Evolutionary conservation across 768 basidiomycete species (phyloP).

Genomic region (Phlebiopsis flavidoalba): DNA sequence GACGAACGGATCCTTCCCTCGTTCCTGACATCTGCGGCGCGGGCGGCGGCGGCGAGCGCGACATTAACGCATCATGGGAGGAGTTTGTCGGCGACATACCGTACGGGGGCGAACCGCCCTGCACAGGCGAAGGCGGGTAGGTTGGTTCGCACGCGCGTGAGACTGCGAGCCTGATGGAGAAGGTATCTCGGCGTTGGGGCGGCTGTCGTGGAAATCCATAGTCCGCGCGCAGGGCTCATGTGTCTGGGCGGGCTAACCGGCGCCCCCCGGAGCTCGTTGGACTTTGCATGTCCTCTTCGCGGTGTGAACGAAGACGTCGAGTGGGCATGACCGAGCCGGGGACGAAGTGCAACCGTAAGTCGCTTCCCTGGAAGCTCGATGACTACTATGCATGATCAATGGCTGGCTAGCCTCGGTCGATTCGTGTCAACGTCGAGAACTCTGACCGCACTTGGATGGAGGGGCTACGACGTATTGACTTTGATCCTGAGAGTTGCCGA

Average conservation of each 20-base stretch:
- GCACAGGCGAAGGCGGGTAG: slow-evolving; percentile 7
- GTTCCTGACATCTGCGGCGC: slow-evolving; percentile 18
- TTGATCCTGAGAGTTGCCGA: slow-evolving; percentile 32
- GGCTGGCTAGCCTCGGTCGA: slow-evolving; percentile 69
- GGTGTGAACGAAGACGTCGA: slow-evolving; percentile 7
- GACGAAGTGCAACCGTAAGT: slow-evolving; percentile 25
- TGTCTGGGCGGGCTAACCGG: slow-evolving; percentile 3
- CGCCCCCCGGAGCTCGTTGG: not conserved
- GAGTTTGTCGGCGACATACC: slow-evolving; percentile 4
- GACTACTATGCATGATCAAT: slow-evolving; percentile 88
- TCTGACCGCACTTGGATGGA: slow-evolving; percentile 93
- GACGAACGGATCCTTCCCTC: slow-evolving; percentile 64
- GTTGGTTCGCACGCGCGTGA: slow-evolving; percentile 4
- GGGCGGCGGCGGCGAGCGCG: slow-evolving; percentile 1
- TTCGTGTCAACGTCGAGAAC: slow-evolving; percentile 75
- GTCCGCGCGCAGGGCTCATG: slow-evolving; percentile 6
- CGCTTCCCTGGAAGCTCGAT: slow-evolving; percentile 88
- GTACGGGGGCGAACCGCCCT: slow-evolving; percentile 4
- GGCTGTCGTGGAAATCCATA: slow-evolving; percentile 1
- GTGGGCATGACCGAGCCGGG: slow-evolving; percentile 25
- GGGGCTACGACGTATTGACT: slow-evolving; percentile 82
- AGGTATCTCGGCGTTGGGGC: not conserved
- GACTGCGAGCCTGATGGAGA: slow-evolving; percentile 11
- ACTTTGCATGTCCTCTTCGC: slow-evolving; percentile 3
- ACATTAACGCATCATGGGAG: slow-evolving; percentile 2